These are phyloP conservation scores for Xylaria sp. DNA, from an alignment of 2,329 filamentous ascomycete species.

Conservation along the genomic window DNA sequence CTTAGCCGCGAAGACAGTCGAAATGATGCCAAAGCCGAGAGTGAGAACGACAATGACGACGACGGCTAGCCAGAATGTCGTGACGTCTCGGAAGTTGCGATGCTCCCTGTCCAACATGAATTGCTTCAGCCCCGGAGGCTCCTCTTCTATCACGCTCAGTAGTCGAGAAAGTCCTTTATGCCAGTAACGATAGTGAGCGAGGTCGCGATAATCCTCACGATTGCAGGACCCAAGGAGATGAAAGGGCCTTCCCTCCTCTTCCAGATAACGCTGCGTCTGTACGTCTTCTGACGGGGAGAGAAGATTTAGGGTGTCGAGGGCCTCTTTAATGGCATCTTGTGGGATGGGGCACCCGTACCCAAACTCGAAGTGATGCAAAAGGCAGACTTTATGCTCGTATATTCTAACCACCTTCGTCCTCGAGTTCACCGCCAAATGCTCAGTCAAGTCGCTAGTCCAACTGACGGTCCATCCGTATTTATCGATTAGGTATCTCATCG, in stretches of 20 bases:
- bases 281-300: not conserved
- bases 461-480: not conserved
- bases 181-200: conserved; percentile 4
- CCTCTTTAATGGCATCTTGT: not conserved
- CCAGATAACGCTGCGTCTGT: not conserved
- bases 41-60: not conserved
- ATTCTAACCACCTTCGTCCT: not conserved
- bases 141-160: conserved; percentile 3
- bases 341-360: not conserved
- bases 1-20: not conserved
- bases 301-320: not conserved
- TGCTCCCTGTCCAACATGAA: not conserved
- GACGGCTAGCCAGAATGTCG: not conserved
- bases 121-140: not conserved
- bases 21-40: conserved; percentile 3
- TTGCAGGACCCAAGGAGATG: not conserved
- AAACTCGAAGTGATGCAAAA: conserved; percentile 8
- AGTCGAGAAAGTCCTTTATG: conserved; percentile 1
- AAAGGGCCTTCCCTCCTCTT: not conserved
- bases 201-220: not conserved
- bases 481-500: conserved; percentile 5
- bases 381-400: conserved; percentile 7
- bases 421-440: conserved; percentile 1
- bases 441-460: not conserved
- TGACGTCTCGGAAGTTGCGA: not conserved